Percentiles rank a stretch among this genome's conserved stretches.
Evolutionary conservation across 1,139 yeast species (phyloP).

Genomic region (Casaregolazyma lundiana): DNA sequence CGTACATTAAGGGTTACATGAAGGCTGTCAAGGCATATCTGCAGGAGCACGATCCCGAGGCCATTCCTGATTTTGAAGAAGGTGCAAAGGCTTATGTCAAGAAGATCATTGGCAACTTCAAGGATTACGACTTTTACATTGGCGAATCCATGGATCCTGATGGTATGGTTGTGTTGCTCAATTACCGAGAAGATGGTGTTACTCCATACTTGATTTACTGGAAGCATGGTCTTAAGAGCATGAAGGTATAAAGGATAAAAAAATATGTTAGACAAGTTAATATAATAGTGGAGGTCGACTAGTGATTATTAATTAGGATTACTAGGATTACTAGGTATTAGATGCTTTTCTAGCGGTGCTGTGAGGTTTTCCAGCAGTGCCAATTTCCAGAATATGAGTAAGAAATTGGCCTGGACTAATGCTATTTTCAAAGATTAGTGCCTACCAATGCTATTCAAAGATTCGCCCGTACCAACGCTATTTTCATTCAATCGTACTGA

Average conservation of each 20-base stretch:
- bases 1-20: conserved; percentile 98
- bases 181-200: conserved; percentile 99
- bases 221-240: conserved; percentile 94
- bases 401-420: too few species aligned
- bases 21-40: conserved; percentile 86
- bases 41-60: conserved; percentile 84
- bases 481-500: too few species aligned
- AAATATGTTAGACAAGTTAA: too few species aligned
- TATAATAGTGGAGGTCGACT: too few species aligned
- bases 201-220: conserved; percentile 97
- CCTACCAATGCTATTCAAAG: too few species aligned
- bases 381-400: too few species aligned
- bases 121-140: conserved; percentile 98
- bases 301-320: too few species aligned
- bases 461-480: too few species aligned
- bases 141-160: conserved; percentile 99
- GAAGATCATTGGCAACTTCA: conserved; percentile 91
- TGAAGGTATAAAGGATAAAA: conserved; percentile 62
- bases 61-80: conserved; percentile 83
- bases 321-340: too few species aligned
- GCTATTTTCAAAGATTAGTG: too few species aligned
- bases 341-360: too few species aligned
- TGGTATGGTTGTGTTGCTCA: conserved; percentile 94
- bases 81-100: conserved; percentile 95
- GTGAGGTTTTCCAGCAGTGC: too few species aligned